Percentiles rank a stretch among this genome's conserved stretches.
phyloP scores from a whole-genome alignment of 148 eudicot species.

The Persicaria tinctoria region DNA sequence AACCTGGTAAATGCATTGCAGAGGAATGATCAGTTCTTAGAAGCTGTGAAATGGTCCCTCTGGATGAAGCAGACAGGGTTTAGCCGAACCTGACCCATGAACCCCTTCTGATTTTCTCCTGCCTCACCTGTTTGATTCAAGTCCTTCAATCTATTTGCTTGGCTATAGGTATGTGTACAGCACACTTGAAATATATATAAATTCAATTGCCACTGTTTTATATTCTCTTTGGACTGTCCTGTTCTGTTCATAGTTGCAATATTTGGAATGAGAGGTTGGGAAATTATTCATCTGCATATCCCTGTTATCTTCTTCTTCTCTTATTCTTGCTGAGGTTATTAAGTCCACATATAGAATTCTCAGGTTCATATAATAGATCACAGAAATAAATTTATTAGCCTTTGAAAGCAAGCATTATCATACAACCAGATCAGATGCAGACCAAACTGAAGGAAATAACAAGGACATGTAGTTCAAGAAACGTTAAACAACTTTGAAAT shows the following conservation, averaged over 20 bases:
- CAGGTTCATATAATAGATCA: no score
- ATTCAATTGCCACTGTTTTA: neutral
- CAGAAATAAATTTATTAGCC: no score
- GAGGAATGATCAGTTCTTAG: conserved; percentile 75
- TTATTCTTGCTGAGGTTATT: neutral
- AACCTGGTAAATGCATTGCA: conserved; percentile 58
- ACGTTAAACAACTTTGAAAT: no score
- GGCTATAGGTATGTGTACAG: conserved; percentile 10
- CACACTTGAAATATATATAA: neutral
- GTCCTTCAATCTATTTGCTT: neutral
- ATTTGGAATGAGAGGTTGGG: neutral
- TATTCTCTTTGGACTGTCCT: neutral
- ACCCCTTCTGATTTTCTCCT: conserved; percentile 1
- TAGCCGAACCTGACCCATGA: conserved; percentile 17
- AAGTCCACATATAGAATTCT: no score
- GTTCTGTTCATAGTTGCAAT: neutral
- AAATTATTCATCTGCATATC: neutral
- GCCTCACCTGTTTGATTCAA: neutral
- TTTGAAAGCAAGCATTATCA: no score
- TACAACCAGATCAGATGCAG: no score
- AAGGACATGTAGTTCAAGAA: no score
- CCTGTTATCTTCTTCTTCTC: neutral
- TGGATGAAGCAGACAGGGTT: conserved; percentile 94
- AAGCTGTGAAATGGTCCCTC: conserved; percentile 96
- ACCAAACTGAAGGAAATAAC: no score